A percentile compares a stretch with the other conserved stretches of the same genome.
Conservation (phyloP, 257 asterid species). For the Knoxia roxburghii region DNA sequence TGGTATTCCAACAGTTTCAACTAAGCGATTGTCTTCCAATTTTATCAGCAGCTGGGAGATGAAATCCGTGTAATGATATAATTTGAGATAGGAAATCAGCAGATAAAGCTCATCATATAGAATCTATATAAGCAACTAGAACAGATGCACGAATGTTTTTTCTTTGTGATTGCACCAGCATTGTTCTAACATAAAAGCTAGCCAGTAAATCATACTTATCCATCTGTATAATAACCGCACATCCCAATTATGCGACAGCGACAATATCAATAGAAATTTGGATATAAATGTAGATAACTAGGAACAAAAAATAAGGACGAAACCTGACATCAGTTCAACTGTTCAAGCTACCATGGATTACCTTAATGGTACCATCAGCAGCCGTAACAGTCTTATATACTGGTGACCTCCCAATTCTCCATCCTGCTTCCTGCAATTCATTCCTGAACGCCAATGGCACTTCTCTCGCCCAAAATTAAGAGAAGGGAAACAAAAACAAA, state of each 20-base stretch:
- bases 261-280: neutral
- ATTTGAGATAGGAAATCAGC: neutral
- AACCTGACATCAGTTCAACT: neutral
- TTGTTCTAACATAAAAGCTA: neutral
- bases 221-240: too few relatives aligned
- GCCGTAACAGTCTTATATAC: constrained; percentile 57
- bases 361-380: constrained; percentile 94
- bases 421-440: constrained; percentile 75
- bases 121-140: neutral
- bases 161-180: neutral
- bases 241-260: neutral
- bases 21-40: constrained; percentile 76
- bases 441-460: constrained; percentile 88
- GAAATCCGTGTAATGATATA: neutral
- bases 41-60: constrained; percentile 63
- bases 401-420: constrained; percentile 83
- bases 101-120: neutral
- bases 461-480: constrained; percentile 20
- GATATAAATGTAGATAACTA: neutral
- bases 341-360: constrained; percentile 14
- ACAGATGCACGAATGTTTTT: neutral
- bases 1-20: constrained; percentile 97
- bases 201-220: too few relatives aligned
- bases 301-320: neutral
- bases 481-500: constrained; percentile 5